Evolutionary conservation across 768 basidiomycete species (phyloP).

Genomic region (Hygrophorus pudorinus): DNA sequence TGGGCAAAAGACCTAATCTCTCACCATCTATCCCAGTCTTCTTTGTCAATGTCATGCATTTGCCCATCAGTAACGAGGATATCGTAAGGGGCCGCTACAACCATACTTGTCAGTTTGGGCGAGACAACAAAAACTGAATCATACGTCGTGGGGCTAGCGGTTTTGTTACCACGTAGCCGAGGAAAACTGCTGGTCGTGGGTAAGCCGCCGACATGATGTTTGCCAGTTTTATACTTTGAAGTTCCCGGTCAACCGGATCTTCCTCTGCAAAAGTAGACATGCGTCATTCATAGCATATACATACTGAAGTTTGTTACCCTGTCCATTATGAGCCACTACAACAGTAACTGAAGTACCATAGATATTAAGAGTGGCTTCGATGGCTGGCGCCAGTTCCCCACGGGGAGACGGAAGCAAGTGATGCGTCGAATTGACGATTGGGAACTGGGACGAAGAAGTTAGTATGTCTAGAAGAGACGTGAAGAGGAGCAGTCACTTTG

Average conservation of each 20-base stretch:
- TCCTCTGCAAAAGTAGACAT: slow-evolving; percentile 45
- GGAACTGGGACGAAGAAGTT: slow-evolving; percentile 41
- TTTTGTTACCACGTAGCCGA: slow-evolving; percentile 72
- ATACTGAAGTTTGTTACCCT: slow-evolving; percentile 37
- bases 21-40: slow-evolving; percentile 65
- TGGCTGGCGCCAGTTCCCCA: slow-evolving; percentile 84
- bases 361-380: slow-evolving; percentile 75
- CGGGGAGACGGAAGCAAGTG: slow-evolving; percentile 80
- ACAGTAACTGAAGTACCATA: slow-evolving; percentile 73
- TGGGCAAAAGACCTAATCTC: slow-evolving; percentile 8
- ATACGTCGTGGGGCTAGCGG: slow-evolving; percentile 55
- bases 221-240: slow-evolving; percentile 75
- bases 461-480: background rate
- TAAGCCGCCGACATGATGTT: slow-evolving; percentile 64
- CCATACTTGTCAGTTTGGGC: slow-evolving; percentile 3
- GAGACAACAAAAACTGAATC: slow-evolving; percentile 17
- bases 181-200: slow-evolving; percentile 66
- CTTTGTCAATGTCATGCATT: slow-evolving; percentile 70
- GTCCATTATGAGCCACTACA: slow-evolving; percentile 86
- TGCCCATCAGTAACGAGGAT: slow-evolving; percentile 68
- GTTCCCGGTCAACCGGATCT: slow-evolving; percentile 77
- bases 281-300: too few relatives aligned
- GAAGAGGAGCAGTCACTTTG: slow-evolving; percentile 35
- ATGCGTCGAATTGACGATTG: slow-evolving; percentile 79
- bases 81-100: slow-evolving; percentile 62